Conservation (phyloP, 2,329 filamentous ascomycete species). For the Didymella pinodella region DNA sequence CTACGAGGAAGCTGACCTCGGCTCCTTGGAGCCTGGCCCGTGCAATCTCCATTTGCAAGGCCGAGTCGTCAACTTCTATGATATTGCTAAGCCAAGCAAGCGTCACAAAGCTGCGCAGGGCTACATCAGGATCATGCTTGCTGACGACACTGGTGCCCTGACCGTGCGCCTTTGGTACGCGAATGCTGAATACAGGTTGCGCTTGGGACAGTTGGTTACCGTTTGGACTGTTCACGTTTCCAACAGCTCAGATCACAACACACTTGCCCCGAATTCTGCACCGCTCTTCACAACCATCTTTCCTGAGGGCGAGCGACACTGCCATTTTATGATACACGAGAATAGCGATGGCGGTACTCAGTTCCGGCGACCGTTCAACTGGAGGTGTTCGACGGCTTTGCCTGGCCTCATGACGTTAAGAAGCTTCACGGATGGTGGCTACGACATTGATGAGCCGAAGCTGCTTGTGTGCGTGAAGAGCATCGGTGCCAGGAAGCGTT, state of each 20-base stretch:
- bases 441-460: conserved; percentile 60
- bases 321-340: conserved; percentile 63
- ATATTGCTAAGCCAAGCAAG: conserved; percentile 54
- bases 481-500: conserved; percentile 61
- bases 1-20: conserved; percentile 60
- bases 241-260: conserved; percentile 53
- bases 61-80: conserved; percentile 64
- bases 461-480: conserved; percentile 67
- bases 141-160: conserved; percentile 63
- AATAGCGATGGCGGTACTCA: conserved; percentile 55
- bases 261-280: conserved; percentile 54
- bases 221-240: conserved; percentile 66
- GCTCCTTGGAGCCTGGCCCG: conserved; percentile 59
- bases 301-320: conserved; percentile 63
- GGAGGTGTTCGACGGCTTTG: conserved; percentile 48
- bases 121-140: conserved; percentile 63
- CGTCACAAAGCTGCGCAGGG: conserved; percentile 58
- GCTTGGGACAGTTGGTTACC: conserved; percentile 63
- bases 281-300: conserved; percentile 65
- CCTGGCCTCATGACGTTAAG: conserved; percentile 65
- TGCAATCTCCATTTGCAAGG: conserved; percentile 62
- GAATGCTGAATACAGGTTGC: conserved; percentile 52
- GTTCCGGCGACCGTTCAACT: conserved; percentile 59
- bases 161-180: conserved; percentile 64
- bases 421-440: conserved; percentile 62